phyloP scores from a whole-genome alignment of 2,329 filamentous ascomycete genomes.

The Phaeosphaeria sp. region DNA sequence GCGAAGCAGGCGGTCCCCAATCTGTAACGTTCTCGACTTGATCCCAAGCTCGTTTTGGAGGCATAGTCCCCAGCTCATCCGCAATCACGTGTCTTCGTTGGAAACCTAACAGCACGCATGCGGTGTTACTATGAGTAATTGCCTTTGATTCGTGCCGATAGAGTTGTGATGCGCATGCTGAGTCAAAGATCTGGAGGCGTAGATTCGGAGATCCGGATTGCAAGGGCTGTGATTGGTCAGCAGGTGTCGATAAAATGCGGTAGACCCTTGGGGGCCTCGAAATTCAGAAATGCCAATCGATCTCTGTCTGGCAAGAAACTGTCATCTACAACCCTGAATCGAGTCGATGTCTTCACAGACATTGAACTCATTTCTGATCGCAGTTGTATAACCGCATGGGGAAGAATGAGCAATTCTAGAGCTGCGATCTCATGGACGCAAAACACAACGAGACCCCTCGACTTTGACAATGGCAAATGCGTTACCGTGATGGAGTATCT shows the following conservation, averaged over 20 bases:
- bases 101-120: background rate
- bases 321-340: too few relatives aligned
- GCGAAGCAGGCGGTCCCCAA: slow-evolving; percentile 1
- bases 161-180: background rate
- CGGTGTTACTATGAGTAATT: background rate
- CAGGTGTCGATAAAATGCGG: background rate
- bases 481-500: background rate
- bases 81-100: background rate
- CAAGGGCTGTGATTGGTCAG: slow-evolving; percentile 1
- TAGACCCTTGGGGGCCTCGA: background rate
- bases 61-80: background rate
- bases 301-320: background rate
- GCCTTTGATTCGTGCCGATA: background rate
- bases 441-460: background rate
- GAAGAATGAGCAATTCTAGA: background rate
- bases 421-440: background rate
- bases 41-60: slow-evolving; percentile 1
- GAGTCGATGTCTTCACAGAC: too few relatives aligned
- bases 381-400: too few relatives aligned
- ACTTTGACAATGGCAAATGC: background rate
- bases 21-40: background rate
- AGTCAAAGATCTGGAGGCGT: slow-evolving; percentile 9
- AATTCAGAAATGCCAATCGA: background rate
- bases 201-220: slow-evolving; percentile 2
- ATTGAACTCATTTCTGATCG: background rate